Evolutionary conservation across 148 eudicot genomes (phyloP), one percentile per base, ranked within the genome.

Genomic region (Polygonum aviculare): DNA sequence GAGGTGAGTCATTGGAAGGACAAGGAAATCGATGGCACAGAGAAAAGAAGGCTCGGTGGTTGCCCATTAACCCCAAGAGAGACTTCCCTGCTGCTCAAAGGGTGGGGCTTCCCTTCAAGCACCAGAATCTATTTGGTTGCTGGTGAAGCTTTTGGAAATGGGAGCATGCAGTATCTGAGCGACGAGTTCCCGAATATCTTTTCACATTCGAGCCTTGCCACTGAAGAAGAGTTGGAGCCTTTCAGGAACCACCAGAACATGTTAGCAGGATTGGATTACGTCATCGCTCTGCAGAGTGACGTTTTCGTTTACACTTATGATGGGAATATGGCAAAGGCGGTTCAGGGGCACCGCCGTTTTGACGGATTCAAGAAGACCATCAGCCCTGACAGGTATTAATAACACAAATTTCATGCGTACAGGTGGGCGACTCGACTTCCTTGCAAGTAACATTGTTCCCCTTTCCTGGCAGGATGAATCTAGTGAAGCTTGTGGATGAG

Each of bases 301-400:
- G 98, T 79, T 49, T 95, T 95, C 49, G 85, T 95, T 59, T 91
- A 90, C 79, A 95, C 99, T 11, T 95, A 95, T 78, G 99, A 95
- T 84, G 99, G 99, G 74, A 95, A 93, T 79, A 93, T 95, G 99
- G 99, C 99, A 12, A 96, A 96, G 83, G 99, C 98, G 44, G 98
- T 96, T 69, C 89, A 91, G 85, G 98, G 99, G 69, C 99, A 95
- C 76, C 81, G 99, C 81, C 91, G 96, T 8, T 95, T 95, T 77
- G 97, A 95, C 80, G 86, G 87, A 62, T 95, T 95, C 76, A 88
- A 85, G 91, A 95, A 88, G 80, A 95, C 99, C 33, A 86, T 95
- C 55, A 86, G 80, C 74, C 99, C 99, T 9, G 97, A 93, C 85
- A 95, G 97, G 98, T 95, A 89, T 16, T 12, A 9, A 39, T 70